These are phyloP conservation scores for Oryza meridionalis DNA, from an alignment of 176 grass and related monocot species.

Conservation along the genomic window DNA sequence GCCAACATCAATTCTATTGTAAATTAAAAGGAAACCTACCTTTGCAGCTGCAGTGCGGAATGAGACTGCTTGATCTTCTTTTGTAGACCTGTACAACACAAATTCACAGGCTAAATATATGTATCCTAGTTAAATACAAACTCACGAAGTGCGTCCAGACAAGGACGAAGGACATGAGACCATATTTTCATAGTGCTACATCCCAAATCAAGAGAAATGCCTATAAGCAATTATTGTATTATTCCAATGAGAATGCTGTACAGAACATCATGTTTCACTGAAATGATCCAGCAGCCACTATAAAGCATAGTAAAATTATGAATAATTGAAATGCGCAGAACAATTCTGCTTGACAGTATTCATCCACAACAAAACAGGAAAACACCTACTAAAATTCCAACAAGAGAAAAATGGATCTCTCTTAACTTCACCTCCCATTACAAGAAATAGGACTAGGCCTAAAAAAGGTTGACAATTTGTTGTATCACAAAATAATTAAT, in stretches of 20 bases:
- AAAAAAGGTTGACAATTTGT: background rate
- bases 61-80: constrained; percentile 69
- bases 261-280: background rate
- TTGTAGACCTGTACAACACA: constrained; percentile 56
- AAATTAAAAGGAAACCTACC: constrained; percentile 47
- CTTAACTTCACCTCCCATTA: constrained; percentile 16
- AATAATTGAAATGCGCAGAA: background rate
- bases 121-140: constrained; percentile 14
- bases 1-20: background rate
- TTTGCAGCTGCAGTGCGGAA: constrained; percentile 96
- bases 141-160: too few species aligned
- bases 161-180: background rate
- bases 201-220: background rate
- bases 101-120: constrained; percentile 22
- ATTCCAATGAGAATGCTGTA: constrained; percentile 1
- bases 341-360: background rate
- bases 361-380: constrained; percentile 1
- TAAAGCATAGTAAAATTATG: constrained; percentile 14
- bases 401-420: background rate
- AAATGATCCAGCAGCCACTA: constrained; percentile 9
- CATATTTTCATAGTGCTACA: background rate
- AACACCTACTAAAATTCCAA: constrained; percentile 15
- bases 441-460: background rate
- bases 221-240: background rate
- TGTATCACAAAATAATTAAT: background rate